These are phyloP conservation scores for Pythium phragmiticola DNA, from an alignment of 352 stramenopile species.

Conservation along the genomic window DNA sequence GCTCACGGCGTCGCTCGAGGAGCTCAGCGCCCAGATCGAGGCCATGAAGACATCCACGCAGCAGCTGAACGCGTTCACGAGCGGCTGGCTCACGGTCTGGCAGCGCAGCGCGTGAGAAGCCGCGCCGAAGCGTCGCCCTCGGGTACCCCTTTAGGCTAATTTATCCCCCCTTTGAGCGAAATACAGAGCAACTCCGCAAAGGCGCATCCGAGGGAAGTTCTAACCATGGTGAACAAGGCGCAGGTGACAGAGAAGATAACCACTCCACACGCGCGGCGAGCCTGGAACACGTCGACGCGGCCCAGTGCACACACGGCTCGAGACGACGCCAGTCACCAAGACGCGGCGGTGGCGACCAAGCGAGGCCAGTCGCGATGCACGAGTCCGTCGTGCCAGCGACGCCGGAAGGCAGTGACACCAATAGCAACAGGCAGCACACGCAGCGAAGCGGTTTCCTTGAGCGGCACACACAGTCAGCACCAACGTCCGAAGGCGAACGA, in stretches of 20 bases:
- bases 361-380: conserved; percentile 15
- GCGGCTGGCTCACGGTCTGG: conserved; percentile 72
- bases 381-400: conserved; percentile 15
- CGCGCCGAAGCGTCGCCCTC: background rate
- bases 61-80: conserved; percentile 74
- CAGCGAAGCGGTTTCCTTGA: background rate
- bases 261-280: conserved; percentile 15
- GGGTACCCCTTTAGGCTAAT: conserved; percentile 1
- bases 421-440: background rate
- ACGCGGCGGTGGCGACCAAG: background rate
- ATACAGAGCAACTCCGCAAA: background rate
- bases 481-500: background rate
- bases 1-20: conserved; percentile 55
- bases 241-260: background rate
- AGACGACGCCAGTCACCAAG: background rate
- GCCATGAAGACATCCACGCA: conserved; percentile 62
- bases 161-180: conserved; percentile 3
- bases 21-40: conserved; percentile 64
- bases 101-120: conserved; percentile 36
- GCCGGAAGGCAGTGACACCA: background rate
- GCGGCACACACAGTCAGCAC: background rate
- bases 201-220: background rate
- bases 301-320: conserved; percentile 14
- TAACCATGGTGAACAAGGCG: background rate
- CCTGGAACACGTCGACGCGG: conserved; percentile 57